Evolutionary conservation across 2,329 filamentous ascomycete species (phyloP), one percentile per base, ranked within the genome.

Genomic region (Cladosporium sp.): DNA sequence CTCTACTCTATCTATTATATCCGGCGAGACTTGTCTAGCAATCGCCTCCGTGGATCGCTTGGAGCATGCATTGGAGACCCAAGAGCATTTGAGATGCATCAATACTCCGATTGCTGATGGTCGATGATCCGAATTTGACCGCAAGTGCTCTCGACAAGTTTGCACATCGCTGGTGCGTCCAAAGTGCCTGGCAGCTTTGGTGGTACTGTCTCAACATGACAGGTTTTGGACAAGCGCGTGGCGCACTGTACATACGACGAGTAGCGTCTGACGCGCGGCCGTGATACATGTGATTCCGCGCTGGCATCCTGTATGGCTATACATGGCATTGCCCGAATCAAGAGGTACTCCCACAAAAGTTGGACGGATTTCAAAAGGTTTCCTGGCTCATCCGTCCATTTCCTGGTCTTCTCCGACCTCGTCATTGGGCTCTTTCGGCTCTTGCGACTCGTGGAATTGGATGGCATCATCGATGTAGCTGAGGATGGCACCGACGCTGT

Each of bases 381-480:
- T 46, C 37, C n/a, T 21, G 21, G 40, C 56, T 73, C 79, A 83
- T 46, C 83, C 64, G 44, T 88, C 80, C 35, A 80, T 78, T 52
- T 87, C 85, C 67, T 85, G 82, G 57, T 86, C 85, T 68, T 92
- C 89, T 10, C 69, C 68, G 26, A 74, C 35, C 64, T 79, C 79
- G 49, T 85, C 83, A 58, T 86, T 85, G 6, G 92, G 90, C 77
- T 97, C 93, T 72, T 86, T 89, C 10, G 93, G 93, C 78, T 97
- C 93, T 76, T 97, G 93, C 14, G 93, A 91, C 77, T 97, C 93
- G 75, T 96, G 91, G 77, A 87, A 97, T 77, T 97, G 93, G 70
- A 96, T 95, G 31, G 91, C 91, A 79, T 97, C 92, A 77, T 97
- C 93, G 72, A 97, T 95, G 80, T 96, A 92, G 82, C 92, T 96